Conservation (phyloP, 139 green algal species). For the Zygnema circumcarinatum region DNA sequence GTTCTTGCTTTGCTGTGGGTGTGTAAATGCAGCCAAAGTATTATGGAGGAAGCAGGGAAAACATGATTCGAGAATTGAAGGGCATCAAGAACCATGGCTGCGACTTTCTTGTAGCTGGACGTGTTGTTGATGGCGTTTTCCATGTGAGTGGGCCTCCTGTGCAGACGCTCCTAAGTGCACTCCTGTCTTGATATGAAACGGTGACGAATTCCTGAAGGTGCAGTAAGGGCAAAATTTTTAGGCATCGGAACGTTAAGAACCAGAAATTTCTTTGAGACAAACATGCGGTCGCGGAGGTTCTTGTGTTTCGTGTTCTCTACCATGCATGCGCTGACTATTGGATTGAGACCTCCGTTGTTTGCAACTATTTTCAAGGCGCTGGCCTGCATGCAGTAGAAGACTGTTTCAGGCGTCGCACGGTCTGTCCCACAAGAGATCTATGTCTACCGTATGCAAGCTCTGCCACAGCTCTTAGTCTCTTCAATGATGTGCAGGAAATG, state of each 20-base stretch:
- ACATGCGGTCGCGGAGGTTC: background rate
- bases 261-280: background rate
- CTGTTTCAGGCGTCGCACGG: no score
- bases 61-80: conserved; percentile 33
- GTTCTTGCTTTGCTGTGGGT: no score
- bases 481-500: conserved; percentile 29
- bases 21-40: conserved; percentile 60
- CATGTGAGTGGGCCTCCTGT: conserved; percentile 10
- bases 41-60: conserved; percentile 31
- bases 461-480: conserved; percentile 1
- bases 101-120: conserved; percentile 60
- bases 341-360: background rate
- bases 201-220: conserved; percentile 8
- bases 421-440: no score
- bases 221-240: background rate
- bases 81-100: conserved; percentile 31
- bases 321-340: background rate
- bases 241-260: background rate
- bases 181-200: conserved; percentile 4
- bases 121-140: conserved; percentile 50
- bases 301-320: conserved; percentile 4
- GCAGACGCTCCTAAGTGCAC: background rate
- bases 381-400: no score
- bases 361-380: background rate
- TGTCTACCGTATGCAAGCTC: background rate